Evolutionary conservation across 2,329 filamentous ascomycete species (phyloP).

Genomic region (Ophidiomyces ophidiicola): DNA sequence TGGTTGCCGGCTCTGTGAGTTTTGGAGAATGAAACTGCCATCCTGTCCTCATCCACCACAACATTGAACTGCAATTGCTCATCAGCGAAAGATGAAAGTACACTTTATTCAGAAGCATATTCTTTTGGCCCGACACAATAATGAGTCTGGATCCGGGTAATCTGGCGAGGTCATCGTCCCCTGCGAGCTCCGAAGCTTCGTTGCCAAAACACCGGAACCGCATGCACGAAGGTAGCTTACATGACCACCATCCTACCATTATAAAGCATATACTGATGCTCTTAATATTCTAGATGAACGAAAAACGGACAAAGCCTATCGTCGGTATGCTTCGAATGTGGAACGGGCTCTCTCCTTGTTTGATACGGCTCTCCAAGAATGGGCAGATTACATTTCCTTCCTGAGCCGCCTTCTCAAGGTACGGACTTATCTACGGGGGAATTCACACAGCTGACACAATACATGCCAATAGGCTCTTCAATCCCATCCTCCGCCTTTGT

Average conservation of each 20-base stretch:
- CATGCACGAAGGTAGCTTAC: conserved; percentile 56
- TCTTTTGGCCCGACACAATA: conserved; percentile 23
- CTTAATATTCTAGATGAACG: conserved; percentile 22
- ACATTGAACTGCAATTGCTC: no score
- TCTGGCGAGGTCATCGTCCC: conserved; percentile 45
- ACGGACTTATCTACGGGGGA: conserved; percentile 14
- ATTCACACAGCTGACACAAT: conserved; percentile 2
- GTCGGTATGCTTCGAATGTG: conserved; percentile 78
- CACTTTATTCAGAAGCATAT: conserved; percentile 16
- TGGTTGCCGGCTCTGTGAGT: no score
- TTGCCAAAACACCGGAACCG: conserved; percentile 64
- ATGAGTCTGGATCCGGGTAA: conserved; percentile 34
- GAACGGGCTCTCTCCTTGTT: conserved; percentile 81
- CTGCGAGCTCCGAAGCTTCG: conserved; percentile 76
- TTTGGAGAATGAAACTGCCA: not conserved
- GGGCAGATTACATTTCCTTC: conserved; percentile 99
- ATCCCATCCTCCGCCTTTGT: conserved; percentile 60
- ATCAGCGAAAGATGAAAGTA: conserved; percentile 25
- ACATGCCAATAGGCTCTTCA: conserved; percentile 61
- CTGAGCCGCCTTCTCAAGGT: conserved; percentile 83
- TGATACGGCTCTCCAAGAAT: conserved; percentile 89
- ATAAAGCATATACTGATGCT: not conserved
- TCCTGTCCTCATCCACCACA: not conserved
- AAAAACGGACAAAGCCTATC: conserved; percentile 56
- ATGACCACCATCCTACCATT: not conserved